A percentile compares a stretch with the other conserved stretches of the same genome.
Evolutionary conservation across 2,329 filamentous ascomycete genomes (phyloP).

Genomic region (Aspergillus pseudoviridinutans): DNA sequence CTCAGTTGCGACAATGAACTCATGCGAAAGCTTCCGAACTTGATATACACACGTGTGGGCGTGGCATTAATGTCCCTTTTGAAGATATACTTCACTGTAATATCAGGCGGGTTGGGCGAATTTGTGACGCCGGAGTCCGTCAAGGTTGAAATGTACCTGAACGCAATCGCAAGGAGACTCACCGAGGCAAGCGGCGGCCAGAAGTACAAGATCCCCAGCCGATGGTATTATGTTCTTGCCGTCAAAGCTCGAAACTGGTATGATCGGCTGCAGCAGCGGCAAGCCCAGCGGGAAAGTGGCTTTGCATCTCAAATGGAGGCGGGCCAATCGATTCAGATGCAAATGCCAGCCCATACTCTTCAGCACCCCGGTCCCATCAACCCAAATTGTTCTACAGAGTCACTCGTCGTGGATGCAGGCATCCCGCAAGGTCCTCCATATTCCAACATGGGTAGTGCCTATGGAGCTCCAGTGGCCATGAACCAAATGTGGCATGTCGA

Average conservation of each 20-base stretch:
- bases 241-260: constrained; percentile 32
- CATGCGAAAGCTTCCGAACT: constrained; percentile 31
- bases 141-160: constrained; percentile 29
- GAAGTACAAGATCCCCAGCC: constrained; percentile 31
- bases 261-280: constrained; percentile 22
- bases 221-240: constrained; percentile 31
- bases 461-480: constrained; percentile 16
- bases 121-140: constrained; percentile 27
- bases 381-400: constrained; percentile 7
- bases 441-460: constrained; percentile 18
- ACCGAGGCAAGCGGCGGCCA: constrained; percentile 29
- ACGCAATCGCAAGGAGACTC: constrained; percentile 26
- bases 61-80: constrained; percentile 31
- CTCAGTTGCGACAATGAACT: constrained; percentile 30
- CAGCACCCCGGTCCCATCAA: constrained; percentile 6
- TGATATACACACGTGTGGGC: constrained; percentile 30
- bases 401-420: constrained; percentile 14
- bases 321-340: not conserved
- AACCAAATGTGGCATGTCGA: constrained; percentile 23
- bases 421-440: constrained; percentile 13
- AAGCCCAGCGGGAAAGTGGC: constrained; percentile 7
- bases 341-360: constrained; percentile 1
- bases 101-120: constrained; percentile 27
- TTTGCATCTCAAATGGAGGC: constrained; percentile 5
- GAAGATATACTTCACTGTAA: constrained; percentile 33